Evolutionary conservation across 2,329 filamentous ascomycete genomes (phyloP).

Genomic region (Verticillium albo-atrum): DNA sequence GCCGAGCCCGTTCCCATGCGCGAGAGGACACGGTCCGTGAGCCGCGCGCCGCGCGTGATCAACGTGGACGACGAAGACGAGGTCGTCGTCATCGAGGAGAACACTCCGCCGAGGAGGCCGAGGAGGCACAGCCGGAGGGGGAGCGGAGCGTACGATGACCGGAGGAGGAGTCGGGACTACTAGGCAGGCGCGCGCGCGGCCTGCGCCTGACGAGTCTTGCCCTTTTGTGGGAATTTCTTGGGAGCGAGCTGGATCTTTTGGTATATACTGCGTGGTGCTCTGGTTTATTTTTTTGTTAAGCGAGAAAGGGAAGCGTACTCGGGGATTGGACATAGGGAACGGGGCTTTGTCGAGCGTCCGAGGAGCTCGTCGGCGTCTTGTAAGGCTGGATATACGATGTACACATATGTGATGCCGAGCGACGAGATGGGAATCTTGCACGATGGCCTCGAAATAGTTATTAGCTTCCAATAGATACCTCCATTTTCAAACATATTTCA

Average conservation of each 20-base stretch:
- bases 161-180: constrained; percentile 19
- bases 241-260: background rate
- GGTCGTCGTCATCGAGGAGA: constrained; percentile 31
- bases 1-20: constrained; percentile 15
- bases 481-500: background rate
- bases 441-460: background rate
- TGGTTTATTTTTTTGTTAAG: no score
- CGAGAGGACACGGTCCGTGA: constrained; percentile 7
- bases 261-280: constrained; percentile 1
- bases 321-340: background rate
- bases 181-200: constrained; percentile 4
- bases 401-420: background rate
- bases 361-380: constrained; percentile 17
- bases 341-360: constrained; percentile 4
- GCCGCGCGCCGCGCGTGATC: constrained; percentile 21
- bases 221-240: background rate
- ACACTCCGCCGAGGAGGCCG: constrained; percentile 21
- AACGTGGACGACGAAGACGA: constrained; percentile 27
- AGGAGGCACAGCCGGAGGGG: constrained; percentile 15
- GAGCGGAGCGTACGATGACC: constrained; percentile 15
- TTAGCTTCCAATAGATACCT: background rate
- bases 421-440: background rate
- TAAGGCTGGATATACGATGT: background rate
- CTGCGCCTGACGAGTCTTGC: background rate
- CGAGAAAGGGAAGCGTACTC: background rate